Evolutionary conservation across 352 stramenopile species (phyloP).

Genomic region (Phytophthora brassicae): DNA sequence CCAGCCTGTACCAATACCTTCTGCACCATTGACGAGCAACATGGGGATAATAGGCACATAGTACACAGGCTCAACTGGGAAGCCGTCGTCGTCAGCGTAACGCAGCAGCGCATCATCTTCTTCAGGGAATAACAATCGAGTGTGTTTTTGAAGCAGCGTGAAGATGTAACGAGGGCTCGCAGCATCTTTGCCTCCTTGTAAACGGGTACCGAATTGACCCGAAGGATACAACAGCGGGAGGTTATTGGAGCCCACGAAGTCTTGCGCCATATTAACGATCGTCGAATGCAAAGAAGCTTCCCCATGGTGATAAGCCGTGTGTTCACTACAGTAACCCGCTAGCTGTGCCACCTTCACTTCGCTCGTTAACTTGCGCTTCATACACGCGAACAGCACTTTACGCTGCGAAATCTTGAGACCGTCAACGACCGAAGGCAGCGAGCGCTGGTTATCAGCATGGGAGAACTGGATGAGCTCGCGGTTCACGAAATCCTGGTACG

Average conservation of each 20-base stretch:
- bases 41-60: conserved; percentile 98
- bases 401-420: conserved; percentile 98
- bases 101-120: conserved; percentile 97
- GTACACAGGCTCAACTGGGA: conserved; percentile 96
- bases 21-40: conserved; percentile 97
- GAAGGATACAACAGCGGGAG: conserved; percentile 96
- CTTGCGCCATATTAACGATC: conserved; percentile 99
- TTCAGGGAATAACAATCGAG: conserved; percentile 96
- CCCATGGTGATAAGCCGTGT: conserved; percentile 99
- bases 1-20: conserved; percentile 99
- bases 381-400: conserved; percentile 97
- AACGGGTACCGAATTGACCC: conserved; percentile 98
- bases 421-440: conserved; percentile 96
- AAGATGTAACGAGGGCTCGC: conserved; percentile 99
- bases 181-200: conserved; percentile 98
- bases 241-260: conserved; percentile 99
- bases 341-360: conserved; percentile 99
- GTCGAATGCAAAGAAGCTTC: conserved; percentile 97
- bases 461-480: conserved; percentile 99
- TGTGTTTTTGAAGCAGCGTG: conserved; percentile 95
- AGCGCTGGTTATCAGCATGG: conserved; percentile 95
- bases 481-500: conserved; percentile 98
- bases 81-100: conserved; percentile 98
- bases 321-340: conserved; percentile 97
- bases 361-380: conserved; percentile 98